phyloP scores from a whole-genome alignment of 495 filamentous ascomycete genomes.

The Jackrogersella minutella region DNA sequence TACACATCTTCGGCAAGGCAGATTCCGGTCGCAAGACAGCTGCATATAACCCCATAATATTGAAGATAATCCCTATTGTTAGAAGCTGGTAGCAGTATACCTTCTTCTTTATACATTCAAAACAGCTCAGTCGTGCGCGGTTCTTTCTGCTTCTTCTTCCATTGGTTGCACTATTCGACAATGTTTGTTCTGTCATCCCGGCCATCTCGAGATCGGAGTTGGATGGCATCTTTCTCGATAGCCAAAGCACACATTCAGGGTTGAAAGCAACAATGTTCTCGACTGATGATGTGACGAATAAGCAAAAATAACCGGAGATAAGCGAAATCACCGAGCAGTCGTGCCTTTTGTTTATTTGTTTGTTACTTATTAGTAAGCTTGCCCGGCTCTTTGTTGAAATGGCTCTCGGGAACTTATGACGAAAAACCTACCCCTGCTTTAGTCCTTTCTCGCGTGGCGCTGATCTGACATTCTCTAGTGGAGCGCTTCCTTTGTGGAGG shows the following conservation, averaged over 20 bases:
- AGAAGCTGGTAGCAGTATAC: too few species aligned
- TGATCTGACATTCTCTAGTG: constrained; percentile 1
- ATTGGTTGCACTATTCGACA: neutral
- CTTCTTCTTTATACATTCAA: constrained; percentile 43
- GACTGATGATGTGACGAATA: too few species aligned
- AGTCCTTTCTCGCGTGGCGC: constrained; percentile 4
- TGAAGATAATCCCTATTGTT: too few species aligned
- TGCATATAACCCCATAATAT: constrained; percentile 2
- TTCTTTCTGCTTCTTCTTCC: constrained; percentile 28
- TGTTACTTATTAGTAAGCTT: constrained; percentile 9
- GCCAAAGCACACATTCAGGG: too few species aligned
- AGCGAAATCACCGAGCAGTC: too few species aligned
- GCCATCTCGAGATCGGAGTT: neutral
- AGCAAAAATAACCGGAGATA: too few species aligned
- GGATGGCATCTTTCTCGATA: neutral
- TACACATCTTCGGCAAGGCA: constrained; percentile 40
- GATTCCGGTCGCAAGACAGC: constrained; percentile 40
- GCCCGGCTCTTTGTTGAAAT: constrained; percentile 28
- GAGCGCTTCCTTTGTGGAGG: constrained; percentile 16
- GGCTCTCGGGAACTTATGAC: neutral
- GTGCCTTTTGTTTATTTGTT: too few species aligned
- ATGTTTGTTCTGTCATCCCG: neutral
- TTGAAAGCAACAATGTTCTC: too few species aligned
- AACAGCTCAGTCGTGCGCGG: constrained; percentile 36
- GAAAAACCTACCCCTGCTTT: constrained; percentile 16